Percentiles rank a stretch among this genome's conserved stretches.
phyloP scores from a whole-genome alignment of 2,329 filamentous ascomycete species.

The Diplodia sapinea region DNA sequence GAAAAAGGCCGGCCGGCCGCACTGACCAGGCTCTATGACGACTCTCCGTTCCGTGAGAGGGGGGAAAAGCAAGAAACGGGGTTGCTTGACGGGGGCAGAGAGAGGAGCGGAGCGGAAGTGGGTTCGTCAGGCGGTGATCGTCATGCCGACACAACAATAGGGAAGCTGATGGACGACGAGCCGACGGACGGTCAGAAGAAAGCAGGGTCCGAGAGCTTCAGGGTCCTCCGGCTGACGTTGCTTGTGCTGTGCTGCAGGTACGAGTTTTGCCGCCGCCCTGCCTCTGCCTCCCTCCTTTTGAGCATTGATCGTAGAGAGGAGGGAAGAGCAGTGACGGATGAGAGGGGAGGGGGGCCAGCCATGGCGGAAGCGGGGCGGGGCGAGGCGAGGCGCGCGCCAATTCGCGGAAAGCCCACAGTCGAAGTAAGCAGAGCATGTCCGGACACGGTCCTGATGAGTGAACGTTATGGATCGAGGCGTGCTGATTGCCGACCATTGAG shows the following conservation, averaged over 20 bases:
- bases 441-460: background rate
- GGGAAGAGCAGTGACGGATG: background rate
- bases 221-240: slow-evolving; percentile 12
- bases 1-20: slow-evolving; percentile 7
- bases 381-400: slow-evolving; percentile 5
- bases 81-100: background rate
- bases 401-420: background rate
- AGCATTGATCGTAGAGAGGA: slow-evolving; percentile 1
- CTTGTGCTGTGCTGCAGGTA: slow-evolving; percentile 11
- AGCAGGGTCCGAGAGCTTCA: slow-evolving; percentile 16
- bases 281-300: background rate
- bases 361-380: slow-evolving; percentile 17
- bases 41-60: background rate
- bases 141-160: background rate
- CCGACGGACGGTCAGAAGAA: background rate
- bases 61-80: too few species aligned
- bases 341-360: background rate
- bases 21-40: slow-evolving; percentile 9
- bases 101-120: background rate
- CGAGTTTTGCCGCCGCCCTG: background rate
- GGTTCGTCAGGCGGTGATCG: background rate
- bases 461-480: background rate
- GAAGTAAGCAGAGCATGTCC: background rate
- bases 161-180: background rate
- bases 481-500: background rate